Evolutionary conservation across 139 green algal genomes (phyloP), one percentile per base, ranked within the genome.

Genomic region (Mesotaenium endlicherianum): DNA sequence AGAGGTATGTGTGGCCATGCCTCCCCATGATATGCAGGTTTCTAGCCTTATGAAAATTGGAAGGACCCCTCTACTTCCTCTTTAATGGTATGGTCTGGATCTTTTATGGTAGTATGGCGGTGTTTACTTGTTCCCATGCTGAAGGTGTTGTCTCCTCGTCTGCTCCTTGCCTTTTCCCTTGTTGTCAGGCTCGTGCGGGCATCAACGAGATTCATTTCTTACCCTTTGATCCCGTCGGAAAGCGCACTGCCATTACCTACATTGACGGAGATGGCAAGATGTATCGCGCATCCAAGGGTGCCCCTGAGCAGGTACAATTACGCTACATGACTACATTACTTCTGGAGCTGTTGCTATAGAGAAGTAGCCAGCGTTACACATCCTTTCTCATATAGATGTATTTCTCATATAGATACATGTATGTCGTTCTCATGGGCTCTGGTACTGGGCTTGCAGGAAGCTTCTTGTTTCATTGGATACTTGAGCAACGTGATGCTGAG

Each of bases 171-270:
- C 42, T 30, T 64, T 80, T 20, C 30, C 16, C 31, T 69, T 17
- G 11, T 80, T 34, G 16, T n/a, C 77, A 84, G 79, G 80, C 80
- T 17, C 80, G 80, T 45, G 80, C 72, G 14, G 80, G 80, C 47
- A 86, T 86, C 31, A 44, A 89, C 64, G 89, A 94, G 70, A 20
- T 94, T 2, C 91, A 97, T 83, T 95, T 94, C 89, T 78, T 92
- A 86, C 94, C 94, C 30, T 97, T 97, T 71, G 94, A 97, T 89
- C 94, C 94, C 70, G 92, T 86, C 47, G 84, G 93, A 69, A 97
- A 97, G 92, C 89, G 93, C 57, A 97, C 94, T 30, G 92, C 95
- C 87, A 88, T 91, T 49, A 94, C 91, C 67, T 84, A 80, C 75
- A 81, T 67, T 26, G 50, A 38, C 5, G 39, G 41, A 39, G 75